A percentile compares a stretch with the other conserved stretches of the same genome.
Evolutionary conservation across 129 eudicot genomes (phyloP).

Genomic region (Helianthus tuberosus): DNA sequence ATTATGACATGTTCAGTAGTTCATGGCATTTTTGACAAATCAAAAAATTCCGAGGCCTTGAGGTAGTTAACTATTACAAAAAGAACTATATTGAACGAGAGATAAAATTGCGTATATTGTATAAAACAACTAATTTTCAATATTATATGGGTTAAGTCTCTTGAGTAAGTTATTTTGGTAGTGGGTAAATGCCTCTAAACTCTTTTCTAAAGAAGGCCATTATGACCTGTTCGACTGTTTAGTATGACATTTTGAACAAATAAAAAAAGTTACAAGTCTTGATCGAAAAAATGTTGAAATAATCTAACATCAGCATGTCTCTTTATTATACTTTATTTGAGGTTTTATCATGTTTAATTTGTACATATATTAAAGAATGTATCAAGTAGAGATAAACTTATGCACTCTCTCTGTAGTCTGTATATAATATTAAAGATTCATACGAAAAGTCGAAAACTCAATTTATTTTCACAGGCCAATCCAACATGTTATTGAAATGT

Average conservation of each 20-base stretch:
- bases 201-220: not conserved
- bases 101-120: not conserved
- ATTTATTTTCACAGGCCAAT: not conserved
- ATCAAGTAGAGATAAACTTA: not conserved
- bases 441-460: not conserved
- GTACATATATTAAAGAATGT: not conserved
- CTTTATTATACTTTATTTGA: not conserved
- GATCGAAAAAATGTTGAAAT: not conserved
- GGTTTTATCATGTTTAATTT: not conserved
- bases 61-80: not conserved
- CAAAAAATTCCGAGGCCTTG: not conserved
- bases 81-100: not conserved
- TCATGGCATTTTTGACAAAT: not conserved
- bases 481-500: not conserved
- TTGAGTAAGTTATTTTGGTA: not conserved
- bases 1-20: not conserved
- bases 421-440: no score
- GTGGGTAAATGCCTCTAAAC: not conserved
- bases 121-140: not conserved
- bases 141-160: not conserved
- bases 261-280: not conserved
- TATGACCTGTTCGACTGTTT: not conserved
- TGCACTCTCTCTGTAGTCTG: not conserved
- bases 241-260: not conserved
- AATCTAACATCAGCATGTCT: not conserved